phyloP scores from a whole-genome alignment of 23 red algal species.

The Gracilariopsis chorda region DNA sequence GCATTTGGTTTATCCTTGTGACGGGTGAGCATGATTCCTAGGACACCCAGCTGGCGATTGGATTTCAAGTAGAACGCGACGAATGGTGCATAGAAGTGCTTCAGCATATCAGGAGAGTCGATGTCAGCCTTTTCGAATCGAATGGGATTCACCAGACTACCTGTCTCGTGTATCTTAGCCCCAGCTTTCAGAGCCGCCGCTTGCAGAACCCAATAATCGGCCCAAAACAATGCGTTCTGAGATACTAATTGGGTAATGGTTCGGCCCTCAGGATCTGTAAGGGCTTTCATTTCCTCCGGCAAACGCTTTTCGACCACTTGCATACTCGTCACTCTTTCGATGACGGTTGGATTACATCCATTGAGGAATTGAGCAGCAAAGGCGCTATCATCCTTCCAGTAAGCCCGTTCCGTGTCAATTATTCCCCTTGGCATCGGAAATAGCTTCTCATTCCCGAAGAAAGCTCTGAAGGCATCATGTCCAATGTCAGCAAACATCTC shows the following conservation, averaged over 20 bases:
- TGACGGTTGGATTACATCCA: constrained; percentile 60
- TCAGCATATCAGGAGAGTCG: background rate
- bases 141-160: constrained; percentile 29
- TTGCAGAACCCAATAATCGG: constrained; percentile 40
- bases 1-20: background rate
- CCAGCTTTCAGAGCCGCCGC: background rate
- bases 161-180: constrained; percentile 1
- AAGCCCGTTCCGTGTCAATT: background rate
- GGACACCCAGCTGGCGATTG: constrained; percentile 22
- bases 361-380: constrained; percentile 50
- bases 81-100: constrained; percentile 66
- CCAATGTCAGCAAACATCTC: constrained; percentile 30
- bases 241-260: constrained; percentile 2
- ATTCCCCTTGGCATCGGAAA: constrained; percentile 50
- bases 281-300: constrained; percentile 24
- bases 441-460: constrained; percentile 45
- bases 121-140: constrained; percentile 28
- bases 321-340: background rate
- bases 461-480: constrained; percentile 53
- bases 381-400: constrained; percentile 25
- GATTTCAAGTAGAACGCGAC: constrained; percentile 58
- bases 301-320: constrained; percentile 25
- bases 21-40: constrained; percentile 60
- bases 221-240: constrained; percentile 34
- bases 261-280: constrained; percentile 11